phyloP scores from a whole-genome alignment of 1,284 basidiomycete species.

The Agroathelia rolfsii region DNA sequence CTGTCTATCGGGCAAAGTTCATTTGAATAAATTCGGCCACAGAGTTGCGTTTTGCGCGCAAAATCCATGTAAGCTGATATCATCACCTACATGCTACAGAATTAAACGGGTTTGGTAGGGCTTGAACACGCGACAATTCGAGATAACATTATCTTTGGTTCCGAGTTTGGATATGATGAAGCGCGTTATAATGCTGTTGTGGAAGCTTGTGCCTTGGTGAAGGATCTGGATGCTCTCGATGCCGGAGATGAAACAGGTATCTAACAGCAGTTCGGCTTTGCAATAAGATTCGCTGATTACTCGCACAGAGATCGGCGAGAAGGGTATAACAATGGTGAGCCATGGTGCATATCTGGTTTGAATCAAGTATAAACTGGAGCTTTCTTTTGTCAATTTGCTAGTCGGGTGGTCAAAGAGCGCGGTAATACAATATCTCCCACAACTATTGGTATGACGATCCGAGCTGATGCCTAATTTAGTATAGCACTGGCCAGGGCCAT shows the following conservation, averaged over 20 bases:
- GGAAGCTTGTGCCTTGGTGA: slow-evolving; percentile 69
- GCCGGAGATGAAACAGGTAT: slow-evolving; percentile 77
- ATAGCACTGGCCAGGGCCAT: slow-evolving; percentile 61
- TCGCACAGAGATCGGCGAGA: no score
- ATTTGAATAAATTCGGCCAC: slow-evolving; percentile 54
- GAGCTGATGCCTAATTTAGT: no score
- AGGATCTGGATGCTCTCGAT: slow-evolving; percentile 68
- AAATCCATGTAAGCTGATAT: slow-evolving; percentile 43
- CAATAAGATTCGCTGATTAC: no score
- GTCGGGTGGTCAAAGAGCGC: slow-evolving; percentile 76
- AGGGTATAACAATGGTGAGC: no score
- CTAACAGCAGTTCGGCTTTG: no score
- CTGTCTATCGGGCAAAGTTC: slow-evolving; percentile 46
- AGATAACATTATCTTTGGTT: slow-evolving; percentile 78
- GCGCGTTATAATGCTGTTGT: slow-evolving; percentile 64
- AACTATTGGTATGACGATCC: no score
- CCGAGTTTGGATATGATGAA: slow-evolving; percentile 53
- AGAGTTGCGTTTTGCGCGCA: slow-evolving; percentile 60
- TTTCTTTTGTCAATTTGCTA: no score
- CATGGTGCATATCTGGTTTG: no score
- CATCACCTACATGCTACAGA: neutral
- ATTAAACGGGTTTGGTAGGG: slow-evolving; percentile 32
- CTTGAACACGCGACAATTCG: slow-evolving; percentile 69
- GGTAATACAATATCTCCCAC: no score
- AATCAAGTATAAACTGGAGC: no score